Base-by-base conservation (phyloP, 345 rosid species). In the Salix suchowensis region DNA sequence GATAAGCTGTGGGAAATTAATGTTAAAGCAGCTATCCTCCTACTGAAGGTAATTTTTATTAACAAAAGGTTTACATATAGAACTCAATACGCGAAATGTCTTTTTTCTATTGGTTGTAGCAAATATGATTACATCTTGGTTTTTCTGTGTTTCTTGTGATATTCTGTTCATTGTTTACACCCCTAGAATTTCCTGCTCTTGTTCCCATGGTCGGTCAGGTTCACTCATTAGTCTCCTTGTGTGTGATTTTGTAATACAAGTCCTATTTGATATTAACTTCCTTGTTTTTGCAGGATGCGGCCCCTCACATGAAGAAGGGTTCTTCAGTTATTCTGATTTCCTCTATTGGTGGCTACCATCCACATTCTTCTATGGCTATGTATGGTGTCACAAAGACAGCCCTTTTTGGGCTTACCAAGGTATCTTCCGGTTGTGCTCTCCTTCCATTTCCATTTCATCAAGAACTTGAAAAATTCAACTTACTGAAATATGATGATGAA, bases 301-400 rank as follows among this genome's bases (percentile, higher is more conserved):
- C 91, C 79, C 89, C 97, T 77, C 83, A 96, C 80, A 30, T 96
- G 80, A 85, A 84, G 79, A 89, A 88, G 70, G 97, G 94, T 78
- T 96, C 97, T 79, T 89, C 98, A 0, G 86, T 96, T 71, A 77
- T 96, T 79, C 82, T 93, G 42, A 84, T 92, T 79, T 87, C 99
- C 64, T 96, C 99, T 1, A 86, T 91, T 73, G 77, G 88, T 71
- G 99, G 86, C 50, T 96, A 83, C 79, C 79, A 68, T 24, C 99
- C 97, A 6, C 87, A 78, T 39, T n/a, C 84, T 54, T 68, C 94
- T 55, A 82, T 89, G 91, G 88, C 86, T 76, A 92, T 96, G 97
- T 96, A 96, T 79, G 99, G 97, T 24, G 96, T 96, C 50, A 91
- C 97, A 11, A 96, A 96, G 85, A 96, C 99, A 0, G 97, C 99